Evolutionary conservation across 2,329 filamentous ascomycete species (phyloP).

Genomic region (Neofusicoccum laricinum): DNA sequence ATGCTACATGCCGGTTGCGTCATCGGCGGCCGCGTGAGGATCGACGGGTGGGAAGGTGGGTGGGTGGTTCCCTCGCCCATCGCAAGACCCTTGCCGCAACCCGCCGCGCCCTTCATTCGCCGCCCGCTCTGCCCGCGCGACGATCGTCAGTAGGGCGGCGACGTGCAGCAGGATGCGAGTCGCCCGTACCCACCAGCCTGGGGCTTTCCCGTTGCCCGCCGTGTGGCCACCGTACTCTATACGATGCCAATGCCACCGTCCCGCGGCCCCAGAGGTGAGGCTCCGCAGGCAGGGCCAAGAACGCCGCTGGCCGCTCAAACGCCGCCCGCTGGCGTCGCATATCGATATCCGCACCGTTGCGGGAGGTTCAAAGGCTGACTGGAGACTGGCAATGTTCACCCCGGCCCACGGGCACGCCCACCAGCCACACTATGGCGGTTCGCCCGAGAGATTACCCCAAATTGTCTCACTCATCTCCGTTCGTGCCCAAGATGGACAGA

Average conservation of each 20-base stretch:
- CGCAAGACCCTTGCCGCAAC: too few species aligned
- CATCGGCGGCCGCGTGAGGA: background rate
- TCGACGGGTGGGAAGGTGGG: background rate
- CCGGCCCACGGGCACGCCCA: background rate
- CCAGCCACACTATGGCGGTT: too few species aligned
- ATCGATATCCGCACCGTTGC: background rate
- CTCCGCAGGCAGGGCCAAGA: background rate
- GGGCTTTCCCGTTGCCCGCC: too few species aligned
- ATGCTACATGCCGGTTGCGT: background rate
- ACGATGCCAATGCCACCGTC: too few species aligned
- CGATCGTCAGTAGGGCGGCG: background rate
- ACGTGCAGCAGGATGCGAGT: background rate
- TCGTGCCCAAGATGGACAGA: too few species aligned
- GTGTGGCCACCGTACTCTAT: too few species aligned
- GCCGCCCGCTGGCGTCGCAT: too few species aligned
- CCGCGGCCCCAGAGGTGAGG: background rate
- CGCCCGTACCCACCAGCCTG: too few species aligned
- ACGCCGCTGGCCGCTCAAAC: background rate
- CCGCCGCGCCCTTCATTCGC: too few species aligned
- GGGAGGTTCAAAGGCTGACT: background rate
- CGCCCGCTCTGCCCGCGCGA: background rate
- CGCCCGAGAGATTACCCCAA: too few species aligned
- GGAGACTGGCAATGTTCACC: background rate
- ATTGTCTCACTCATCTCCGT: too few species aligned
- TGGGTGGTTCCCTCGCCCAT: too few species aligned